Evolutionary conservation across 1,284 basidiomycete genomes (phyloP).

Genomic region (Kalmanozyma brasiliensis): DNA sequence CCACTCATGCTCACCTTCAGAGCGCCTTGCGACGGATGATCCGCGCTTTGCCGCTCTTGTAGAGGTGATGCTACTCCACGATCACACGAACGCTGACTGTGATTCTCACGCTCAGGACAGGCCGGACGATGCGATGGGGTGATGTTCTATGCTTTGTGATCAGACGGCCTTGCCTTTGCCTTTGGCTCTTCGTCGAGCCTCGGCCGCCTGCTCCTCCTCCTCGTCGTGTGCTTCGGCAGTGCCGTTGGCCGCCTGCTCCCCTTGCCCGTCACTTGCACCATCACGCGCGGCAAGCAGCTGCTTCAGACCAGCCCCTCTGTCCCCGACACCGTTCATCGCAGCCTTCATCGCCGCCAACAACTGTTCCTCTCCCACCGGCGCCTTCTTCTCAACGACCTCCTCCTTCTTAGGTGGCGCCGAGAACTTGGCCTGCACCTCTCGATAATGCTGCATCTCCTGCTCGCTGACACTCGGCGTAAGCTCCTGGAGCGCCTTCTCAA

Average conservation of each 20-base stretch:
- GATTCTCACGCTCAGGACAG: too few relatives aligned
- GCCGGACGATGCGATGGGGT: too few relatives aligned
- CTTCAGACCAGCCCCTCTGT: slow-evolving; percentile 5
- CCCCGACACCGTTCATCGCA: slow-evolving; percentile 3
- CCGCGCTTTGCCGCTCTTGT: too few relatives aligned
- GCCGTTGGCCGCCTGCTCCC: not conserved
- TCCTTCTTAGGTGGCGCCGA: slow-evolving; percentile 43
- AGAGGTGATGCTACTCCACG: too few relatives aligned
- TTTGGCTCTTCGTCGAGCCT: slow-evolving; percentile 18
- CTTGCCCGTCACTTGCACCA: not conserved
- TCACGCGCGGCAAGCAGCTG: slow-evolving; percentile 5
- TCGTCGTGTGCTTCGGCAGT: not conserved
- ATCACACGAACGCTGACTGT: too few relatives aligned
- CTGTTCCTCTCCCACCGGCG: slow-evolving; percentile 11
- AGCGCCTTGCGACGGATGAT: too few relatives aligned
- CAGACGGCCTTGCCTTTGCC: slow-evolving; percentile 29
- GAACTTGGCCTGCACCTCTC: slow-evolving; percentile 79
- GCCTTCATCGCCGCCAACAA: slow-evolving; percentile 15
- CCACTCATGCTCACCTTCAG: too few relatives aligned
- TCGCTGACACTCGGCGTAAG: slow-evolving; percentile 88
- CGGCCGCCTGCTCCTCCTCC: slow-evolving; percentile 7
- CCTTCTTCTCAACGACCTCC: not conserved
- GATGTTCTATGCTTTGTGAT: not conserved
- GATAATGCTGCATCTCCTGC: slow-evolving; percentile 89
- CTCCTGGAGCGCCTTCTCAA: slow-evolving; percentile 78